phyloP scores from a whole-genome alignment of 2,329 filamentous ascomycete genomes.

The Canariomyces notabilis region DNA sequence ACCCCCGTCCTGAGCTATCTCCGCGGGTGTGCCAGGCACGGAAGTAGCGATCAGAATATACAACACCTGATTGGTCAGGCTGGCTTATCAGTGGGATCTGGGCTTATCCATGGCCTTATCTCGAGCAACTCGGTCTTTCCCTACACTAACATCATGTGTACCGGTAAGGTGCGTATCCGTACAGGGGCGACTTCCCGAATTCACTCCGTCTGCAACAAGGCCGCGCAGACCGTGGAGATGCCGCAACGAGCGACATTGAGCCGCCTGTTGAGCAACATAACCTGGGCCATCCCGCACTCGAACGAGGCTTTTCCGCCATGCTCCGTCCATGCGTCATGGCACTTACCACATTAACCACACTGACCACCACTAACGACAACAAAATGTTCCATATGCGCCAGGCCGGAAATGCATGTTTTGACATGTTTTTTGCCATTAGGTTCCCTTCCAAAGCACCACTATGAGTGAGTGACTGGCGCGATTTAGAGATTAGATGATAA shows the following conservation, averaged over 20 bases:
- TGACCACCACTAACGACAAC: no score
- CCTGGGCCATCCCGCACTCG: neutral
- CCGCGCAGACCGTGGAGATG: neutral
- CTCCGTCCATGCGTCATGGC: conserved; percentile 3
- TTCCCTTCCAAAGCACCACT: no score
- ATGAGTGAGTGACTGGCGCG: no score
- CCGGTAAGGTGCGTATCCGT: no score
- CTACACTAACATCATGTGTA: neutral
- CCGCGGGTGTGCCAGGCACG: conserved; percentile 17
- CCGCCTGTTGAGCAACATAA: neutral
- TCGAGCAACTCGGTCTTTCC: conserved; percentile 4
- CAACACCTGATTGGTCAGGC: conserved; percentile 15
- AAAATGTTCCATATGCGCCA: neutral
- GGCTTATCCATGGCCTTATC: conserved; percentile 9
- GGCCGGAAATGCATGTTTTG: neutral
- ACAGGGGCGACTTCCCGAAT: neutral
- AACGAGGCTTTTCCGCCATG: conserved; percentile 3
- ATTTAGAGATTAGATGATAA: no score
- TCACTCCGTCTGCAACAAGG: neutral
- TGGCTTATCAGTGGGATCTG: conserved; percentile 15
- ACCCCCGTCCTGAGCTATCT: conserved; percentile 11
- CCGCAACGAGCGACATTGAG: no score
- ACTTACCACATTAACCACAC: neutral
- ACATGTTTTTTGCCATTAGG: neutral
- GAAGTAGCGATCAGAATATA: conserved; percentile 9